phyloP scores from a whole-genome alignment of 2,329 filamentous ascomycete species.

The Fusarium begoniae region DNA sequence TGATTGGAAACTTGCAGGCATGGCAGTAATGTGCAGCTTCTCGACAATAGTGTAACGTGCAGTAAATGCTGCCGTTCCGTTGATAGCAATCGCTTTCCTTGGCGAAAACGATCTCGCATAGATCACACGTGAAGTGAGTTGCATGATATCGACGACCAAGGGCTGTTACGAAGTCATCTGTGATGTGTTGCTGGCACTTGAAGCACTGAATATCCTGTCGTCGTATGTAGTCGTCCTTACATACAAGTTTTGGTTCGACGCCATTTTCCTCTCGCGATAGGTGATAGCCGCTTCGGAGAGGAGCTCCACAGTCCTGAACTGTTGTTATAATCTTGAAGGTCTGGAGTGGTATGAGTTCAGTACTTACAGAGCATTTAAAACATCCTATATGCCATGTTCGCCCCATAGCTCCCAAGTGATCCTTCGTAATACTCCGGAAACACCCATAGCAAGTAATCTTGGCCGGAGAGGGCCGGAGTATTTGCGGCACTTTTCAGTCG shows the following conservation, averaged over 20 bases:
- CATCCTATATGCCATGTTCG: no score
- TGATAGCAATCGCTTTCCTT: accelerated
- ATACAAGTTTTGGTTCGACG: accelerated
- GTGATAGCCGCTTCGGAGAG: background rate
- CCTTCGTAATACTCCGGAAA: no score
- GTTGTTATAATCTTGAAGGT: background rate
- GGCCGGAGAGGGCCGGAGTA: no score
- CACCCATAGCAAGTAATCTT: no score
- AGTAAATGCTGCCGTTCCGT: accelerated
- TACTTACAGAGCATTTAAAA: no score
- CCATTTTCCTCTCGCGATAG: accelerated
- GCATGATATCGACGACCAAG: background rate
- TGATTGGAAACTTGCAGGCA: background rate
- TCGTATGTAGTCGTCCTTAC: background rate
- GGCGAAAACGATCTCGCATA: accelerated
- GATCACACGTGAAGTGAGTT: background rate
- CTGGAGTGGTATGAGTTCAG: no score
- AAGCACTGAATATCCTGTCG: background rate
- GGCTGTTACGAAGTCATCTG: accelerated
- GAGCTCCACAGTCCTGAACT: background rate
- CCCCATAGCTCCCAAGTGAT: no score
- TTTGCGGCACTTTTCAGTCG: no score
- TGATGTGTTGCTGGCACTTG: background rate
- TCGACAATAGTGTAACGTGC: background rate
- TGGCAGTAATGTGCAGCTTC: background rate